Evolutionary conservation across 2,329 filamentous ascomycete species (phyloP).

Genomic region (Stemphylium beticola): DNA sequence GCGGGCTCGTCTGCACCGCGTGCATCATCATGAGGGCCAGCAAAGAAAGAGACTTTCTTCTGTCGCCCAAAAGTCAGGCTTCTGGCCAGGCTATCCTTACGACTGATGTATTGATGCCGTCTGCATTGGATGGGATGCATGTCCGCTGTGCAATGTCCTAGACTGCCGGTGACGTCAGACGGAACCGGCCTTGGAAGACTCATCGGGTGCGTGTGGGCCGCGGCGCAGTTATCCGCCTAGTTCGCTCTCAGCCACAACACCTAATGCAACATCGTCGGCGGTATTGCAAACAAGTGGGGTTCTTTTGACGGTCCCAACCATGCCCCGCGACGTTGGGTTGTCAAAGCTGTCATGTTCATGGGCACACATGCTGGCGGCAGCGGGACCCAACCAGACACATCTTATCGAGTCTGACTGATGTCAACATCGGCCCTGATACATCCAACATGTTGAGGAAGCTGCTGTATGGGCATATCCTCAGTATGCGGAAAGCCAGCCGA

Average conservation of each 20-base stretch:
- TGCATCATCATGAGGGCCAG: neutral
- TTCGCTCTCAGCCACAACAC: conserved; percentile 22
- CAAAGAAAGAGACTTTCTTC: conserved; percentile 1
- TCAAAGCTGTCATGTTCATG: neutral
- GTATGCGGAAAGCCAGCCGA: conserved; percentile 1
- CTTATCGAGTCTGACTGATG: neutral
- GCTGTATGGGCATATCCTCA: neutral
- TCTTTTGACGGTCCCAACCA: neutral
- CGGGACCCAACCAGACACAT: neutral
- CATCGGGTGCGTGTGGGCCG: conserved; percentile 5
- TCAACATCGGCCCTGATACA: neutral
- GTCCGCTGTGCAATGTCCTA: conserved; percentile 1
- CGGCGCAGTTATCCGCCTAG: conserved; percentile 6
- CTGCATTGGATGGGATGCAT: conserved; percentile 23
- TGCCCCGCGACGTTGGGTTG: neutral
- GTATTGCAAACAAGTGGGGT: neutral
- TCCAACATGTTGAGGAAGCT: neutral
- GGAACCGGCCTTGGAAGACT: conserved; percentile 5
- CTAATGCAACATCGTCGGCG: neutral
- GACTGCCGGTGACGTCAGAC: conserved; percentile 29
- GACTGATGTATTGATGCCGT: conserved; percentile 16
- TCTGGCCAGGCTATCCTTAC: conserved; percentile 28
- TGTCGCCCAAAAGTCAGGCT: conserved; percentile 4
- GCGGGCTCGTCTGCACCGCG: neutral
- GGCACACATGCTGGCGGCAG: neutral